Conservation (phyloP, 2,329 filamentous ascomycete species). For the Colletotrichum higginsianum region DNA sequence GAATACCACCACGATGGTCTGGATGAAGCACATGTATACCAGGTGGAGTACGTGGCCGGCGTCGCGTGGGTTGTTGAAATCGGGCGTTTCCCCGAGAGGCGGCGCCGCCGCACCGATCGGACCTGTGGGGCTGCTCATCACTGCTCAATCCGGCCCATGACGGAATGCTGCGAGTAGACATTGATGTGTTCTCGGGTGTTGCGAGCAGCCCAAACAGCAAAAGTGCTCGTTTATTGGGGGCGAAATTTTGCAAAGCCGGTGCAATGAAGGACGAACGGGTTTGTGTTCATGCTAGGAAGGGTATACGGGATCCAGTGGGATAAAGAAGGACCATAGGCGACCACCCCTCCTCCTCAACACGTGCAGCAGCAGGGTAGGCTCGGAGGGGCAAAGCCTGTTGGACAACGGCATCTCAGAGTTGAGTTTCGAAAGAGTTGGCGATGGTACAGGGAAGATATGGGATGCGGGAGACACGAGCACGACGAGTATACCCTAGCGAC, state of each 20-base stretch:
- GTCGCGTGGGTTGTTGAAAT: conserved; percentile 39
- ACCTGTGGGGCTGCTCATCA: conserved; percentile 27
- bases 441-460: not conserved
- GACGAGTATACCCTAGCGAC: not conserved
- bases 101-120: conserved; percentile 37
- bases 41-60: conserved; percentile 20
- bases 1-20: conserved; percentile 29
- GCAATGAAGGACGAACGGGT: not conserved
- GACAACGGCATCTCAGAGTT: conserved; percentile 27
- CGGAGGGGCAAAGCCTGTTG: not conserved
- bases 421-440: conserved; percentile 14
- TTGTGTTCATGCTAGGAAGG: no score
- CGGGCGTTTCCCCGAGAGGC: conserved; percentile 37
- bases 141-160: conserved; percentile 29
- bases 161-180: not conserved
- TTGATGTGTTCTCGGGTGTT: not conserved
- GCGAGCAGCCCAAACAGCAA: not conserved
- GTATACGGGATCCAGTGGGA: not conserved
- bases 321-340: not conserved
- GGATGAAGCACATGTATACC: conserved; percentile 18
- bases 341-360: not conserved
- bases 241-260: not conserved
- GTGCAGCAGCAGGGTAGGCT: conserved; percentile 3
- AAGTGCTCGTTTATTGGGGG: not conserved
- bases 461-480: not conserved